Evolutionary conservation across 768 basidiomycete genomes (phyloP).

Genomic region (Lactarius sp.): DNA sequence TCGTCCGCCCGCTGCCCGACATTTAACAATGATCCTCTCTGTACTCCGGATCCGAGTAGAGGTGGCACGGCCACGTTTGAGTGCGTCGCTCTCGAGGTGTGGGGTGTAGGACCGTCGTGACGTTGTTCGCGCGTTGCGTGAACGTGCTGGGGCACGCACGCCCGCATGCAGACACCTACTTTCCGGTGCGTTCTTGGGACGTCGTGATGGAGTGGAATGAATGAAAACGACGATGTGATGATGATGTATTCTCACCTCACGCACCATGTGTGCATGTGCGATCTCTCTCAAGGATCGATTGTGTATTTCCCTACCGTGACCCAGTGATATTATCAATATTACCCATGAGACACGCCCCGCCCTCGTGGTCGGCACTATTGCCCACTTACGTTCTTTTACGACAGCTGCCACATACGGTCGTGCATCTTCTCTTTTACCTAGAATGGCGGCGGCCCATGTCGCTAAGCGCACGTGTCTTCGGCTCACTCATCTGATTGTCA

Average conservation of each 20-base stretch:
- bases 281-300: not conserved
- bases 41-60: slow-evolving; percentile 40
- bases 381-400: slow-evolving; percentile 13
- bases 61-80: slow-evolving; percentile 66
- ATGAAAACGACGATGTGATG: not conserved
- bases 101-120: slow-evolving; percentile 55
- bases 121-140: slow-evolving; percentile 3
- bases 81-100: slow-evolving; percentile 88
- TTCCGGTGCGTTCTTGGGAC: slow-evolving; percentile 1
- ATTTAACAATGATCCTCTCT: slow-evolving; percentile 82
- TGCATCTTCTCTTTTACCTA: not conserved
- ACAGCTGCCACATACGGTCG: not conserved
- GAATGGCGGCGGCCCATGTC: not conserved
- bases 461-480: not conserved
- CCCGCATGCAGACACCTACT: not conserved
- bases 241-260: slow-evolving; percentile 6
- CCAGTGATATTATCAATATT: not conserved
- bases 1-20: slow-evolving; percentile 82
- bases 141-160: slow-evolving; percentile 17
- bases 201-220: slow-evolving; percentile 11
- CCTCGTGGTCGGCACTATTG: slow-evolving; percentile 12
- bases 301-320: not conserved
- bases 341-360: slow-evolving; percentile 13
- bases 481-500: not conserved
- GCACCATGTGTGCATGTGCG: not conserved